Evolutionary conservation across 305 asterid species (phyloP), one percentile per base, ranked within the genome.

Genomic region (Solanum aculeatissimum): DNA sequence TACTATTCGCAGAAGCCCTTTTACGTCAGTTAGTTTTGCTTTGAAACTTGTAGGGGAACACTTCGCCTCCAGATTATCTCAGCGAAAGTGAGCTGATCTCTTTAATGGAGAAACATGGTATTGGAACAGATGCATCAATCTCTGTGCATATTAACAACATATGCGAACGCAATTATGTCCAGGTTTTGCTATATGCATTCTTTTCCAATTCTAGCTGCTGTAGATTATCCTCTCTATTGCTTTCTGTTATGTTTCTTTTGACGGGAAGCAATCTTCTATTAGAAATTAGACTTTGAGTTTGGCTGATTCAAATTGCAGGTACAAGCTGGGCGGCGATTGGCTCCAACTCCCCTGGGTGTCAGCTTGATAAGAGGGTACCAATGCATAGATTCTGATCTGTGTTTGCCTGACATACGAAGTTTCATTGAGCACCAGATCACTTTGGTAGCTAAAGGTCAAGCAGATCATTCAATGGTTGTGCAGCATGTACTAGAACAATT

Each of bases 61-160:
- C 97, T 35, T 88, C 80, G 53, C 97, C 98, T 85, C 98, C 98
- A 27, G 98, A 93, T 90, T 89, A 94, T 89, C 94, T 95, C 43
- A 94, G 86, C 81, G 98, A 95, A 90, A 95, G 98, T 89, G 98
- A 95, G 83, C 91, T 94, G 88, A 95, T 95, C 85, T 95, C 98
- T 29, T 85, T 94, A 85, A 95, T 95, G 98, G 98, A 95, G 87
- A 93, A 95, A 87, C 60, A 95, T 84, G 98, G 97, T 82, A 95
- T 95, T 81, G 98, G 98, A 85, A 95, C 98, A 23, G 98, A 95
- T 87, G 98, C 98, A 75, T 94, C 98, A 72, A 95, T 95, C 89
- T 88, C 98, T 72, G 96, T 95, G 53, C 98, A 95, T 86, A 94
- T 95, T 85, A 95, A 94, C 93, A 94, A 95, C 93, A 95, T 95